Conservation (phyloP, 495 filamentous ascomycete species). For the Penicillium crystallinum region DNA sequence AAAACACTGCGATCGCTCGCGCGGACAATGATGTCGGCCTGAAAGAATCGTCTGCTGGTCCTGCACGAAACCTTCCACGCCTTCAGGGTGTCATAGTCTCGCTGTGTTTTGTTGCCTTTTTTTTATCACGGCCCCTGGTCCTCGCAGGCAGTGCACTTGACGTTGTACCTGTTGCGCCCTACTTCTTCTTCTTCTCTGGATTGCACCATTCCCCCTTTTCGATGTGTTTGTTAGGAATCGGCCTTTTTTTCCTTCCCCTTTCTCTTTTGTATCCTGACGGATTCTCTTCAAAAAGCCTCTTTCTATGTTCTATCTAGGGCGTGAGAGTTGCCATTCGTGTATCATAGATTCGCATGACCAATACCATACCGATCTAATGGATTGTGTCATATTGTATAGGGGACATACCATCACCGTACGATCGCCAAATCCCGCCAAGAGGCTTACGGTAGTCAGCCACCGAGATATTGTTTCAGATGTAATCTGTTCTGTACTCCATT, state of each 20-base stretch:
- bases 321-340: slow-evolving; percentile 31
- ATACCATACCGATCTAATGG: slow-evolving; percentile 23
- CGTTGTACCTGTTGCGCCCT: slow-evolving; percentile 21
- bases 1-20: slow-evolving; percentile 16
- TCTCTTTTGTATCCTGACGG: slow-evolving; percentile 18
- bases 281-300: slow-evolving; percentile 21
- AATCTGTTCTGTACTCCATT: too few species aligned
- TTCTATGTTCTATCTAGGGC: slow-evolving; percentile 4
- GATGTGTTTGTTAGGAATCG: slow-evolving; percentile 7
- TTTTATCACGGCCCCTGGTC: slow-evolving; percentile 21
- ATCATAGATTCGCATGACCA: slow-evolving; percentile 33
- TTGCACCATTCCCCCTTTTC: slow-evolving; percentile 7
- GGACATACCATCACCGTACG: too few species aligned
- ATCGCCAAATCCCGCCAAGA: too few species aligned
- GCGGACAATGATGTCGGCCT: slow-evolving; percentile 15
- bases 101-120: slow-evolving; percentile 14
- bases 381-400: too few species aligned
- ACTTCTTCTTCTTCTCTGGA: slow-evolving; percentile 23
- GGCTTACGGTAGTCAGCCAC: too few species aligned
- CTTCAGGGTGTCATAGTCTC: slow-evolving; percentile 6
- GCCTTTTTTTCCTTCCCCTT: slow-evolving; percentile 20
- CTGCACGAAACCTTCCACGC: slow-evolving; percentile 32
- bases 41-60: slow-evolving; percentile 38
- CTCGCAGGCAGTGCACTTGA: slow-evolving; percentile 11
- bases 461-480: too few species aligned